Base-by-base conservation (phyloP, 2,329 filamentous ascomycete species). In the Hymenoscyphus fraxineus region DNA sequence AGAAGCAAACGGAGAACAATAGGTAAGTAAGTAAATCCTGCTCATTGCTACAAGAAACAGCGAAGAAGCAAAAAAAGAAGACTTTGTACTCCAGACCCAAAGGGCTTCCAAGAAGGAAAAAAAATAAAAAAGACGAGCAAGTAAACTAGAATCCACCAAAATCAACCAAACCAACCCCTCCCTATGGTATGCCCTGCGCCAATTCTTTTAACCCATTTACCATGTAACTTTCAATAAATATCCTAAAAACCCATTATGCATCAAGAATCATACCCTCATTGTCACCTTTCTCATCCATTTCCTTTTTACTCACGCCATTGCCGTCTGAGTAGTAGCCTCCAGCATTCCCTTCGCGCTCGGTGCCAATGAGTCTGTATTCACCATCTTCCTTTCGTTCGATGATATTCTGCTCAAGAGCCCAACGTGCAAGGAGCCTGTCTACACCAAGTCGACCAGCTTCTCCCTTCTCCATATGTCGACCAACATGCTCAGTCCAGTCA, bases 401-500 rank as follows among this genome's bases (percentile, higher is more conserved):
- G 68, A 89, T 88, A 6, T 80, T 80, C 70, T 89, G 85, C 0
- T 86, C 83, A 22, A 88, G 76, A 4, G 87, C 86, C 85, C 86
- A 89, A 64, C 83, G 78, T 0, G 84, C 82, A 55, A 89, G 75
- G 47, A 87, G 75, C 1, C 76, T 75, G 68, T 89, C 87, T 5
- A 88, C 84, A 0, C 82, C 84, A 19, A 89, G 78, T 31, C 79
- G 76, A 31, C 79, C 78, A 3, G 83, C 85, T 66, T 89, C 86
- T 6, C 85, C 85, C 68, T 88, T 88, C 76, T 97, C 93, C 81
- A 96, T 89, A 75, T 98, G 94, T 58, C 89, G 83, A 0, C 93
- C 93, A 0, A 97, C 89, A 75, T 98, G 94, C 75, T 98, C 94
- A 65, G 95, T 95, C 79, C 93, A 91, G 70, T 92, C 88, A 64